Conservation (phyloP, 306 rosid species). For the Acacia confusa region DNA sequence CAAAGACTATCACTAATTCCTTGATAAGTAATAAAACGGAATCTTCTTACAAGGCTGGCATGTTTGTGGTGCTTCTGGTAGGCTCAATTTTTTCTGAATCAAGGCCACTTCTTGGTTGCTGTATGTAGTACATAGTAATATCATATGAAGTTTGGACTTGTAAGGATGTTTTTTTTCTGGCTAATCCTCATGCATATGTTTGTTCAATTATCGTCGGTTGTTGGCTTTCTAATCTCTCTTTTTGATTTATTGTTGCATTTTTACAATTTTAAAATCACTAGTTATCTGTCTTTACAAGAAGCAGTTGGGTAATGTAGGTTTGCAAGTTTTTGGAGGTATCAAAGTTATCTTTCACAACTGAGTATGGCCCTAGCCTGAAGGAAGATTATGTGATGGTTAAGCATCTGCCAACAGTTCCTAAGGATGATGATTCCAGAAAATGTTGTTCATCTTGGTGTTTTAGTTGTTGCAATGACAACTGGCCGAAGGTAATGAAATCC, state of each 20-base stretch:
- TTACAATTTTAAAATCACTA: background rate
- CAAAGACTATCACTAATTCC: no score
- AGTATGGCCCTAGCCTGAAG: slow-evolving; percentile 93
- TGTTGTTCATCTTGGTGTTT: slow-evolving; percentile 78
- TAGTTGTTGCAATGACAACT: slow-evolving; percentile 89
- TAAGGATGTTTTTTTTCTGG: slow-evolving; percentile 1
- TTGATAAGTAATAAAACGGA: no score
- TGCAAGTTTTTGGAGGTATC: slow-evolving; percentile 99
- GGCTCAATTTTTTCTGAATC: no score
- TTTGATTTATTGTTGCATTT: slow-evolving; percentile 32
- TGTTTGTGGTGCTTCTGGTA: no score
- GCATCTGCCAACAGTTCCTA: slow-evolving; percentile 78
- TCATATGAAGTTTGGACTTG: slow-evolving; percentile 19
- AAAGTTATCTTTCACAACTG: slow-evolving; percentile 85
- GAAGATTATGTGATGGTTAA: slow-evolving; percentile 96
- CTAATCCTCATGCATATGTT: slow-evolving; percentile 17
- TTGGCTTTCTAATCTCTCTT: background rate
- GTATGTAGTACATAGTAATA: slow-evolving; percentile 13
- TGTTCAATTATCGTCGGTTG: background rate
- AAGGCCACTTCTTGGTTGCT: background rate
- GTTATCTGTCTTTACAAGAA: background rate
- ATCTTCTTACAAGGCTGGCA: no score
- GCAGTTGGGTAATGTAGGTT: slow-evolving; percentile 60
- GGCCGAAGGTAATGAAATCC: slow-evolving; percentile 83
- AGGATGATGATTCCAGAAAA: slow-evolving; percentile 63